Evolutionary conservation across 2,329 filamentous ascomycete species (phyloP).

Genomic region (Chrysosphaeria jannelii): DNA sequence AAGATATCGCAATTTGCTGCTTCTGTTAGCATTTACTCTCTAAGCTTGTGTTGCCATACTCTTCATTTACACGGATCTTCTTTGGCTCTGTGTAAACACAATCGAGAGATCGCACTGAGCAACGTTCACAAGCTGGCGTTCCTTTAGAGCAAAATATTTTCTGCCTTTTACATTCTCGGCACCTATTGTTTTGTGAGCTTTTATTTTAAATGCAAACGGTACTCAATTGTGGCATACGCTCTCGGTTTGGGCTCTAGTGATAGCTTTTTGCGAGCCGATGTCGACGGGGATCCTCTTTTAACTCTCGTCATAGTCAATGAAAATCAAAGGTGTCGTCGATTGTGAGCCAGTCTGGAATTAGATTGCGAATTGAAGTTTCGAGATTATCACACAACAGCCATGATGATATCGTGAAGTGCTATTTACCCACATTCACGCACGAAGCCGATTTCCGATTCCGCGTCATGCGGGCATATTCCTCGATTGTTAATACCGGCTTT

Average conservation of each 20-base stretch:
- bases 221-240: conserved; percentile 1
- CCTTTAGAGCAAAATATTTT: conserved; percentile 5
- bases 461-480: too few relatives aligned
- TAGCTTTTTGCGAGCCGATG: conserved; percentile 1
- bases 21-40: background rate
- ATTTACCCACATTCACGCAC: too few relatives aligned
- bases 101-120: conserved; percentile 2
- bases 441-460: too few relatives aligned
- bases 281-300: conserved; percentile 1
- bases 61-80: conserved; percentile 4
- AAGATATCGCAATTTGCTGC: conserved; percentile 3
- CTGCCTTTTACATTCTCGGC: conserved; percentile 4
- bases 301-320: conserved; percentile 2
- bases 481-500: too few relatives aligned
- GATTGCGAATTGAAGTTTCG: too few relatives aligned
- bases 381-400: too few relatives aligned
- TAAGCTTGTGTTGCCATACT: conserved; percentile 1
- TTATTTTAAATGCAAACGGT: background rate
- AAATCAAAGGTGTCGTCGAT: too few relatives aligned
- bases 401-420: too few relatives aligned
- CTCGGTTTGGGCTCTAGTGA: conserved; percentile 2
- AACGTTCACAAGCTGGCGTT: conserved; percentile 4
- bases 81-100: conserved; percentile 4
- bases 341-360: too few relatives aligned
- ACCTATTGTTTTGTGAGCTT: conserved; percentile 1